A percentile compares a stretch with the other conserved stretches of the same genome.
Evolutionary conservation across 2,329 filamentous ascomycete genomes (phyloP).

Genomic region (Xylariaceae sp.): DNA sequence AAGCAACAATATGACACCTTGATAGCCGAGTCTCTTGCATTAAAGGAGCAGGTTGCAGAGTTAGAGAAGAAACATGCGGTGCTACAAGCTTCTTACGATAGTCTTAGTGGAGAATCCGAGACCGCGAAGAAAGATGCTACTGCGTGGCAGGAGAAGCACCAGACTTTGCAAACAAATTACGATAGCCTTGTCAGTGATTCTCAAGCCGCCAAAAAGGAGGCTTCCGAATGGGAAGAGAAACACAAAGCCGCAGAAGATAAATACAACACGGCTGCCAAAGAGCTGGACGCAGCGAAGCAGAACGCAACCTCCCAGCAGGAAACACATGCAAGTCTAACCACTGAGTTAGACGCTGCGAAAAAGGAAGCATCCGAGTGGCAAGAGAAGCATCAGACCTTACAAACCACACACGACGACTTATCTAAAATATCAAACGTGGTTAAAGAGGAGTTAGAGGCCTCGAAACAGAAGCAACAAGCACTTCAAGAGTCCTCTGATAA

Average conservation of each 20-base stretch:
- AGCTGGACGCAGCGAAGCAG: conserved; percentile 31
- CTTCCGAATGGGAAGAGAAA: conserved; percentile 19
- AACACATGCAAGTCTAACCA: conserved; percentile 16
- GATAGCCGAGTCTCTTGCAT: conserved; percentile 19
- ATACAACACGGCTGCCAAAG: conserved; percentile 16
- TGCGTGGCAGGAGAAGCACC: conserved; percentile 22
- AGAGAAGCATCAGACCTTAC: conserved; percentile 20
- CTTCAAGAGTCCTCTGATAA: conserved; percentile 16
- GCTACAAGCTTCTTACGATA: conserved; percentile 14
- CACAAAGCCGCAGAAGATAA: conserved; percentile 16
- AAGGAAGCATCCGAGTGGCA: conserved; percentile 23
- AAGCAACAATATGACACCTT: conserved; percentile 17
- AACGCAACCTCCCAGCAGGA: conserved; percentile 24
- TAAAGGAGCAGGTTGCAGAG: conserved; percentile 18
- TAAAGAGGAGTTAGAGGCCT: conserved; percentile 28
- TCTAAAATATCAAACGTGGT: conserved; percentile 27
- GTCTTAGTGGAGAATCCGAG: conserved; percentile 31
- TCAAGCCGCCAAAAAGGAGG: conserved; percentile 20
- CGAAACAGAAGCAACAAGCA: conserved; percentile 27
- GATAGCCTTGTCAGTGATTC: conserved; percentile 21
- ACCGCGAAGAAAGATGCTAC: conserved; percentile 26
- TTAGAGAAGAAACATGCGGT: conserved; percentile 18
- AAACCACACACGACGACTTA: conserved; percentile 16
- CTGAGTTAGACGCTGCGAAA: conserved; percentile 25
- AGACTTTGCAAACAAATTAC: conserved; percentile 11